phyloP scores from a whole-genome alignment of 1,284 basidiomycete genomes.

The Lignosus rhinocerotis region DNA sequence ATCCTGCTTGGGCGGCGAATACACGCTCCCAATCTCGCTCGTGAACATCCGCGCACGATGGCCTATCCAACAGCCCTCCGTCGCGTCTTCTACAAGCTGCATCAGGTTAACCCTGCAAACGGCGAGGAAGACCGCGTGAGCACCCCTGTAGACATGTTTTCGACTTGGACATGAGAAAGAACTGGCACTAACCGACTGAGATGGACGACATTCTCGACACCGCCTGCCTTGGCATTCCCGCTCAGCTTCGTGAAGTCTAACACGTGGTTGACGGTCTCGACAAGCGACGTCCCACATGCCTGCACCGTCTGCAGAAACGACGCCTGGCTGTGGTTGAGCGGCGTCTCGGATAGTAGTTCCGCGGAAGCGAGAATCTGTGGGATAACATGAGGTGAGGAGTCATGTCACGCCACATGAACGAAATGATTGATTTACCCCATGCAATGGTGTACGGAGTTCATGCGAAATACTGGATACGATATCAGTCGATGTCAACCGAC shows the following conservation, averaged over 20 bases:
- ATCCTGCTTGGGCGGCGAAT: conserved; percentile 75
- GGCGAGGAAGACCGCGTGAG: background rate
- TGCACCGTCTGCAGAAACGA: conserved; percentile 90
- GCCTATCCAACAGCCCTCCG: conserved; percentile 95
- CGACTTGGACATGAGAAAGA: conserved; percentile 27
- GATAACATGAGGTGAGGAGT: background rate
- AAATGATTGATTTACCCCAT: conserved; percentile 57
- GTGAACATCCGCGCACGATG: conserved; percentile 79
- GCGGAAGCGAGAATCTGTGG: conserved; percentile 84
- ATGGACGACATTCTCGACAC: conserved; percentile 72
- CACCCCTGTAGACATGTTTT: background rate
- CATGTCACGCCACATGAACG: background rate
- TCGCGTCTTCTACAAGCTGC: conserved; percentile 91
- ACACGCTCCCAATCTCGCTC: conserved; percentile 88
- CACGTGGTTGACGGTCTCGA: conserved; percentile 94
- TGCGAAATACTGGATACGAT: conserved; percentile 77
- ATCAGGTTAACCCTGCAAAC: conserved; percentile 75
- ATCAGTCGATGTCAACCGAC: conserved; percentile 22
- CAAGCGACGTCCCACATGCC: conserved; percentile 83
- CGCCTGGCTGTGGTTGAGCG: conserved; percentile 77
- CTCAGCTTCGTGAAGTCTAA: conserved; percentile 96
- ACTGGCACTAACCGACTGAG: conserved; percentile 53
- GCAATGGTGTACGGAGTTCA: conserved; percentile 87
- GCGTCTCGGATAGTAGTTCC: conserved; percentile 84
- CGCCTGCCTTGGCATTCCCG: conserved; percentile 79